Percentiles rank a stretch among this genome's conserved stretches.
Evolutionary conservation across 2,329 filamentous ascomycete genomes (phyloP).

Genomic region (Talaromyces sp.): DNA sequence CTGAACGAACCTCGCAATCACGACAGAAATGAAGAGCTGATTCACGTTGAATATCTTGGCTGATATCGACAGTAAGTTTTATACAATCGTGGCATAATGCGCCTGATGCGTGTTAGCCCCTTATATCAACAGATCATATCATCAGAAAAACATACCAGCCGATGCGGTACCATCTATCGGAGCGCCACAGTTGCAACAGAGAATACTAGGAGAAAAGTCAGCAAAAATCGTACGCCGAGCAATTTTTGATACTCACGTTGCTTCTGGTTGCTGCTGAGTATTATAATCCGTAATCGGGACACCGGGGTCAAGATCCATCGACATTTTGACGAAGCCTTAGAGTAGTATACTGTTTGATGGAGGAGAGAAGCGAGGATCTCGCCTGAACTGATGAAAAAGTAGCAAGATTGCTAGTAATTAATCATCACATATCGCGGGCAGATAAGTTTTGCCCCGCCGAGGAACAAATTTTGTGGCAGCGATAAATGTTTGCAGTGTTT

Average conservation of each 20-base stretch:
- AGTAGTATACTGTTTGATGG: neutral
- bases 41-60: slow-evolving; percentile 84
- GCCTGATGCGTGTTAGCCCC: slow-evolving; percentile 60
- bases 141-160: slow-evolving; percentile 11
- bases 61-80: slow-evolving; percentile 91
- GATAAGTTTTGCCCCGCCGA: slow-evolving; percentile 18
- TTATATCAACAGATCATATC: neutral
- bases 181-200: slow-evolving; percentile 96
- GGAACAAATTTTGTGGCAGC: slow-evolving; percentile 10
- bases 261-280: slow-evolving; percentile 42
- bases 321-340: slow-evolving; percentile 38
- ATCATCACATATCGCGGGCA: slow-evolving; percentile 12
- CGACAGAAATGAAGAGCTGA: slow-evolving; percentile 85
- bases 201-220: slow-evolving; percentile 58
- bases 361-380: neutral
- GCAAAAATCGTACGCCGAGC: slow-evolving; percentile 9
- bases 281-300: slow-evolving; percentile 48
- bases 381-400: neutral
- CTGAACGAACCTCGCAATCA: slow-evolving; percentile 68
- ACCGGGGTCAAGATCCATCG: slow-evolving; percentile 59
- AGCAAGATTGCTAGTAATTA: neutral
- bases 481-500: slow-evolving; percentile 19
- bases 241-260: slow-evolving; percentile 48
- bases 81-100: slow-evolving; percentile 95
- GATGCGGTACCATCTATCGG: slow-evolving; percentile 78